Evolutionary conservation across 495 filamentous ascomycete species (phyloP).

Genomic region (Oidiodendron maius): DNA sequence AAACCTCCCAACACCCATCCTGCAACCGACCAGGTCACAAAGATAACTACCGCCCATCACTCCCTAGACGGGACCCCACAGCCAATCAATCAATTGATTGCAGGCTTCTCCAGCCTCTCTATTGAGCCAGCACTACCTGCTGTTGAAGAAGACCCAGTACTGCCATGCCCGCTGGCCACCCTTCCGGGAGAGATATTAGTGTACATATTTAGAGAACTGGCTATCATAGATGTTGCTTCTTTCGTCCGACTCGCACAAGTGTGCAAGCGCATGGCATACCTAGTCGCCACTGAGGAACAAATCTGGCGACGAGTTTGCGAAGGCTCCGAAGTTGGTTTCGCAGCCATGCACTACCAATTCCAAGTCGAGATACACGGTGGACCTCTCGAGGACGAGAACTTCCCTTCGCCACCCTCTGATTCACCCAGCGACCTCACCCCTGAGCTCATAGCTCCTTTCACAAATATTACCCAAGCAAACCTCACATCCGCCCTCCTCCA

Average conservation of each 20-base stretch:
- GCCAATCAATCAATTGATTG: slow-evolving; percentile 62
- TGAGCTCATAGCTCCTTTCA: slow-evolving; percentile 14
- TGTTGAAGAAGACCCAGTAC: slow-evolving; percentile 58
- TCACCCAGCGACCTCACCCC: slow-evolving; percentile 20
- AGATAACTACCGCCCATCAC: slow-evolving; percentile 49
- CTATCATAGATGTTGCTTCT: slow-evolving; percentile 68
- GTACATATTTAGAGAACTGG: slow-evolving; percentile 64
- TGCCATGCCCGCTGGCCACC: slow-evolving; percentile 69
- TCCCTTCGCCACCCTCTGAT: slow-evolving; percentile 13
- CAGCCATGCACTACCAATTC: slow-evolving; percentile 79
- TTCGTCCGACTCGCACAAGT: slow-evolving; percentile 76
- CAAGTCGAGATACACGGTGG: slow-evolving; percentile 55
- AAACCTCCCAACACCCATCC: slow-evolving; percentile 48
- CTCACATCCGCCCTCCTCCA: slow-evolving; percentile 33
- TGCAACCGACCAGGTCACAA: slow-evolving; percentile 45
- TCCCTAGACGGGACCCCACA: slow-evolving; percentile 49
- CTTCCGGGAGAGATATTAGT: slow-evolving; percentile 81
- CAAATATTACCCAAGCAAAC: slow-evolving; percentile 8
- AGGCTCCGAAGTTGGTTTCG: slow-evolving; percentile 68
- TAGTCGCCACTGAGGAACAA: slow-evolving; percentile 77
- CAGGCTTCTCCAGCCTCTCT: slow-evolving; percentile 59
- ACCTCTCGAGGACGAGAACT: slow-evolving; percentile 30
- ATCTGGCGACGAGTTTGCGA: slow-evolving; percentile 81
- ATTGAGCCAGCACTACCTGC: slow-evolving; percentile 51
- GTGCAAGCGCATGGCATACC: slow-evolving; percentile 80